Percentiles rank a stretch among this genome's conserved stretches.
Conservation (phyloP, 2,329 filamentous ascomycete species). For the Madurella mycetomatis region DNA sequence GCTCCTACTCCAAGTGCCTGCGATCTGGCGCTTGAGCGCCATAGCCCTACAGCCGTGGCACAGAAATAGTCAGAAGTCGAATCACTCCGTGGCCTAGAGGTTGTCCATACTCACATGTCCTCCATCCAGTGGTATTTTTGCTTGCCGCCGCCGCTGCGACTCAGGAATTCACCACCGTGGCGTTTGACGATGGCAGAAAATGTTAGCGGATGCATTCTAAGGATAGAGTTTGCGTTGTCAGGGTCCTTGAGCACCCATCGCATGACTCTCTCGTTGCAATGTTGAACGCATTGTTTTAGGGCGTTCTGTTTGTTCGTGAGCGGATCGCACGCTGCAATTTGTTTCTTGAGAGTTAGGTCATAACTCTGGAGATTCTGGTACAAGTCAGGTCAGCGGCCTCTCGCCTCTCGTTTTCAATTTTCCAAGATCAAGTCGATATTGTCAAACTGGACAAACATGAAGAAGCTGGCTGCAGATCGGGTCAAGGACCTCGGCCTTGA, state of each 20-base stretch:
- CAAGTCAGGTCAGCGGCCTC: neutral
- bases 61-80: neutral
- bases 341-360: neutral
- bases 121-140: neutral
- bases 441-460: neutral
- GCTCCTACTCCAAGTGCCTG: neutral
- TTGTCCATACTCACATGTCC: neutral
- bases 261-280: neutral
- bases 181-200: neutral
- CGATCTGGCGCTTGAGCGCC: neutral
- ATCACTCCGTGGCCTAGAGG: neutral
- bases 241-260: neutral
- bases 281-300: neutral
- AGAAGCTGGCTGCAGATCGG: neutral
- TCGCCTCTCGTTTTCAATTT: too few relatives aligned
- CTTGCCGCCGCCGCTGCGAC: neutral
- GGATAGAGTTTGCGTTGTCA: neutral
- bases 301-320: neutral
- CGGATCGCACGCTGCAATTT: neutral
- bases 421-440: too few relatives aligned
- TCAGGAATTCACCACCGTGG: neutral
- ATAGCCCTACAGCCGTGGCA: neutral
- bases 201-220: neutral
- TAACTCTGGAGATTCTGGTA: neutral
- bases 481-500: neutral